phyloP scores from a whole-genome alignment of 2,329 filamentous ascomycete species.

The Ambrosiella cleistominuta region DNA sequence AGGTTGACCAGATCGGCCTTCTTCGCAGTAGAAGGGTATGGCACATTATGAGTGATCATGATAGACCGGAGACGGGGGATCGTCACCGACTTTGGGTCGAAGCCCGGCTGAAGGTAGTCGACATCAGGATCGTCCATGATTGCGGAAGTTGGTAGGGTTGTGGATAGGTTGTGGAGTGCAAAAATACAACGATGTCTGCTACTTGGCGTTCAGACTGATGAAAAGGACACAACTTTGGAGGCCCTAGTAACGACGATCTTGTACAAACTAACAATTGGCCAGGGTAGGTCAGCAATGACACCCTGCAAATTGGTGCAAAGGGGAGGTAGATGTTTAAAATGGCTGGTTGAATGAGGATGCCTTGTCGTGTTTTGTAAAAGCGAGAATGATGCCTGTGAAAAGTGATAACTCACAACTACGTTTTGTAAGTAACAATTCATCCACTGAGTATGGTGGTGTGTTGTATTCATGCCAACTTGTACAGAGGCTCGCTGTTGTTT shows the following conservation, averaged over 20 bases:
- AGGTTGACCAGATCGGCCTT: conserved; percentile 76
- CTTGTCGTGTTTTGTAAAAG: too few relatives aligned
- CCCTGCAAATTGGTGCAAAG: not conserved
- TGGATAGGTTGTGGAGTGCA: not conserved
- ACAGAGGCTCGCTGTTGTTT: not conserved
- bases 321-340: not conserved
- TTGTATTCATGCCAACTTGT: not conserved
- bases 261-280: not conserved
- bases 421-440: not conserved
- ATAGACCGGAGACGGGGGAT: conserved; percentile 81
- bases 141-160: not conserved
- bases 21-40: conserved; percentile 78
- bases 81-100: conserved; percentile 69
- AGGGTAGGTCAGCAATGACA: not conserved
- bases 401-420: not conserved
- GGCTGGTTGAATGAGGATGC: not conserved
- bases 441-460: not conserved
- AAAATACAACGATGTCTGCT: not conserved
- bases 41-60: conserved; percentile 71
- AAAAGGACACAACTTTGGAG: not conserved
- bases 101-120: conserved; percentile 73
- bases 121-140: conserved; percentile 50
- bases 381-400: not conserved
- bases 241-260: conserved; percentile 2
- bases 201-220: not conserved